Percentiles rank a stretch among this genome's conserved stretches.
Evolutionary conservation across 1,139 yeast species (phyloP).

Genomic region (Casaregolazyma lundiana): DNA sequence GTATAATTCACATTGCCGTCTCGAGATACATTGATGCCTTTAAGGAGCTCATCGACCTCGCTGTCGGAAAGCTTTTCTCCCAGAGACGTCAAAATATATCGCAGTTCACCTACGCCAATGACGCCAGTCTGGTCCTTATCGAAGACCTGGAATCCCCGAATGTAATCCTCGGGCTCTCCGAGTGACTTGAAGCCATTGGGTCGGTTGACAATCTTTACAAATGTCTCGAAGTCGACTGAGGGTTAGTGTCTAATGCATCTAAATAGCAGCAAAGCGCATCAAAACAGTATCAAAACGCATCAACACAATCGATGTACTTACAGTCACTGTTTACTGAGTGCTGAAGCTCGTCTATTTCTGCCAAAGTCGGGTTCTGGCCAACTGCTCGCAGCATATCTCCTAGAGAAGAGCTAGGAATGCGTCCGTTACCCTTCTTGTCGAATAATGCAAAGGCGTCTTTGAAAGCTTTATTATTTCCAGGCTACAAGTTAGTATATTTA

Average conservation of each 20-base stretch:
- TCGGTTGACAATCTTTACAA: constrained; percentile 72
- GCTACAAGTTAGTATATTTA: background rate
- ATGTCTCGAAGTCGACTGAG: constrained; percentile 63
- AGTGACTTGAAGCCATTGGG: constrained; percentile 87
- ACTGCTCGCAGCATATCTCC: constrained; percentile 95
- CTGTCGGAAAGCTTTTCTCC: constrained; percentile 87
- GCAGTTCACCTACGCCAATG: constrained; percentile 94
- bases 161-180: constrained; percentile 94
- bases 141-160: constrained; percentile 95
- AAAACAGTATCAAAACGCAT: constrained; percentile 11
- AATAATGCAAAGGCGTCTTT: constrained; percentile 97
- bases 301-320: constrained; percentile 16
- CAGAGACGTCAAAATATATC: constrained; percentile 86
- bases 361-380: constrained; percentile 96
- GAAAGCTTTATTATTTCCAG: constrained; percentile 54
- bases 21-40: constrained; percentile 89
- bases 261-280: constrained; percentile 16
- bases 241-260: background rate
- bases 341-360: constrained; percentile 77
- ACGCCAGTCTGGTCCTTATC: constrained; percentile 94
- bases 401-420: constrained; percentile 78
- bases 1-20: constrained; percentile 95
- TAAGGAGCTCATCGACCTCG: constrained; percentile 92
- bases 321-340: constrained; percentile 37
- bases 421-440: constrained; percentile 94